A percentile compares a stretch with the other conserved stretches of the same genome.
Evolutionary conservation across 2,329 filamentous ascomycete genomes (phyloP).

Genomic region (Pseudocercospora fuligena): DNA sequence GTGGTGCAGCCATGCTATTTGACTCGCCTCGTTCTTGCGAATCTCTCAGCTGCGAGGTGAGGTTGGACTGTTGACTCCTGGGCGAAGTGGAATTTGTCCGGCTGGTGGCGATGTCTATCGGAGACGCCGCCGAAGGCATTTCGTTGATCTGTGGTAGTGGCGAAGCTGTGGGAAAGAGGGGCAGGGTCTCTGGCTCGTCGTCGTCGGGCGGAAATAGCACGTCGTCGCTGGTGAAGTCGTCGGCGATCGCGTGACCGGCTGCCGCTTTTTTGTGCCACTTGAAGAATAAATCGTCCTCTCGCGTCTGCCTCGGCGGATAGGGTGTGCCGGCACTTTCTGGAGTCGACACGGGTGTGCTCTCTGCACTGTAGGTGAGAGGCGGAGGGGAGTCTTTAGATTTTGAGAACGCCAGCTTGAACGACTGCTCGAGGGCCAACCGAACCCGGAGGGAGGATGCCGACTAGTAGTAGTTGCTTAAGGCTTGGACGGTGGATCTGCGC

Average conservation of each 20-base stretch:
- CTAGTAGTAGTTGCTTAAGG: conserved; percentile 1
- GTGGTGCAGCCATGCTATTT: conserved; percentile 17
- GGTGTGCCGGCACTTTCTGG: conserved; percentile 24
- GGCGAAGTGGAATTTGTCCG: conserved; percentile 61
- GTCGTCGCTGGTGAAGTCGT: conserved; percentile 39
- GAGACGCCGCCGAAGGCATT: conserved; percentile 60
- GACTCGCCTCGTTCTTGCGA: conserved; percentile 44
- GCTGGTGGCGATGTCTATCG: conserved; percentile 64
- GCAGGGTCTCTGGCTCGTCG: conserved; percentile 29
- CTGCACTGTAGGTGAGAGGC: conserved; percentile 32
- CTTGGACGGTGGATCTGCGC: conserved; percentile 4
- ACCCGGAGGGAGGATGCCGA: neutral
- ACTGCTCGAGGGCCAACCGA: neutral
- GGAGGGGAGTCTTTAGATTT: conserved; percentile 20
- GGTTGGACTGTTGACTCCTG: conserved; percentile 65
- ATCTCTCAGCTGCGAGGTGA: conserved; percentile 63
- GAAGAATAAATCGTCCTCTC: conserved; percentile 28
- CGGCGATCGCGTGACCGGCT: conserved; percentile 26
- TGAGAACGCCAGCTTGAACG: conserved; percentile 15
- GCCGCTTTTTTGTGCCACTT: conserved; percentile 26
- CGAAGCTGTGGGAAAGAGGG: conserved; percentile 34
- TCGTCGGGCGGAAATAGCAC: conserved; percentile 38
- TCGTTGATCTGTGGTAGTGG: conserved; percentile 34
- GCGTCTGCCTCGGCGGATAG: conserved; percentile 15
- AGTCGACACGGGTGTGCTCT: conserved; percentile 37